phyloP scores from a whole-genome alignment of 1,139 yeast genomes.

The Hyphopichia buzzinii region DNA sequence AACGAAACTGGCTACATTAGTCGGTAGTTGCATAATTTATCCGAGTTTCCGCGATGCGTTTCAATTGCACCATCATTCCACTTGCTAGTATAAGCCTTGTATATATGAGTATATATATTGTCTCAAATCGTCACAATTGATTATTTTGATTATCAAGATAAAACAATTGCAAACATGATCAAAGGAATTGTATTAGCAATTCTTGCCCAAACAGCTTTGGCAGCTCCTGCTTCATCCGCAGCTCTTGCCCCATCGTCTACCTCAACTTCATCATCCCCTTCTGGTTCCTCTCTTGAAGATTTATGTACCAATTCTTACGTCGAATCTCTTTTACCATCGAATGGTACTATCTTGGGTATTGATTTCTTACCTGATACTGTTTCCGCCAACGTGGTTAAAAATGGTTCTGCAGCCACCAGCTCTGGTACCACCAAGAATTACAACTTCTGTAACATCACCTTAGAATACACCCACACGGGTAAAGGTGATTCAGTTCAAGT shows the following conservation, averaged over 20 bases:
- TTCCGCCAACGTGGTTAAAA: not conserved
- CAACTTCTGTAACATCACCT: conserved; percentile 2
- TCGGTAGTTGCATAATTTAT: too few species aligned
- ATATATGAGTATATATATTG: too few species aligned
- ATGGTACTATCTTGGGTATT: not conserved
- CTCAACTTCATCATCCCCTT: not conserved
- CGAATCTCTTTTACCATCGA: not conserved
- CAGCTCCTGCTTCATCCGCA: too few species aligned
- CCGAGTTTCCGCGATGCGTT: too few species aligned
- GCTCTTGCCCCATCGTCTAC: not conserved
- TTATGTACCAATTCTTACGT: conserved; percentile 17
- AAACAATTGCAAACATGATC: too few species aligned
- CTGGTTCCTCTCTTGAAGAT: conserved; percentile 1
- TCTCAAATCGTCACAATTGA: too few species aligned
- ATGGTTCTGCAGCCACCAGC: not conserved
- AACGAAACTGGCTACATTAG: too few species aligned
- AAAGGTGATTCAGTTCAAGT: conserved; percentile 2
- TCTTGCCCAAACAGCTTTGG: too few species aligned
- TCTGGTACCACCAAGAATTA: not conserved
- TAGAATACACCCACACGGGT: conserved; percentile 2
- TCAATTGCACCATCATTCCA: too few species aligned
- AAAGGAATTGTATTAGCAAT: too few species aligned
- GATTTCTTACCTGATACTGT: not conserved
- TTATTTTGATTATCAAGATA: too few species aligned
- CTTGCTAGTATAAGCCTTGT: too few species aligned